Base-by-base conservation (phyloP, 1,139 yeast genomes). In the Debaryomyces sp. region DNA sequence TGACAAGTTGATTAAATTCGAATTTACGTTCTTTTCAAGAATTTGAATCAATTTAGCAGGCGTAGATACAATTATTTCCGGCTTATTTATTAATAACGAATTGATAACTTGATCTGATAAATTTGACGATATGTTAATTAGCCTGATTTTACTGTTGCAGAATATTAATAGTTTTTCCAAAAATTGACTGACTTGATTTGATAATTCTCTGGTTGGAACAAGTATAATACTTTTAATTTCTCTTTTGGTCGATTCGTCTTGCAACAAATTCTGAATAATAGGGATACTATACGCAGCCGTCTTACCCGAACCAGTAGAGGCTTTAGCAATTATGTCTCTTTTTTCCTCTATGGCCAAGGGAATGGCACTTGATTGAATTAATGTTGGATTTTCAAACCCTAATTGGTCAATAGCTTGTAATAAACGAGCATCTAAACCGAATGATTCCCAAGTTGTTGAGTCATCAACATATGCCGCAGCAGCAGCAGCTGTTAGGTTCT, bases 281-380 rank as follows among this genome's bases (percentile, higher is more conserved):
- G 97, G 97, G 42, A 90, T 78, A 54, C 84, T 67, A 63, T 89
- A 90, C 1, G 96, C 96, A 21, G 87, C 87, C 0, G 97, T 90
- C 65, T 90, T 90, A 55, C 97, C 97, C 3, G 96, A 87, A 6
- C 97, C 97, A 1, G 97, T 90, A 35, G 88, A 82, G 15, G 97
- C 96, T 60, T 88, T 82, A 27, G 96, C 96, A 34, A 90, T 86
- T 54, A 90, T 85, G 63, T 90, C 96, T 68, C 91, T 82, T 60
- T 85, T 87, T 57, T 89, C 95, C 57, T 89, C 89, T 47, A 94
- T 70, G 1, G 98, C 97, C 48, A 94, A 72, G 29, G 96, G 97
- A 51, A 94, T 89, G n/a, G 96, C 90, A 66, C 85, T 86, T 6
- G 95, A 82, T 71, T 94, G 99, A 47, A 94, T 87, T 50, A 89